These are phyloP conservation scores for Schwanniomyces yamadae DNA, from an alignment of 805 yeast species.

Conservation along the genomic window DNA sequence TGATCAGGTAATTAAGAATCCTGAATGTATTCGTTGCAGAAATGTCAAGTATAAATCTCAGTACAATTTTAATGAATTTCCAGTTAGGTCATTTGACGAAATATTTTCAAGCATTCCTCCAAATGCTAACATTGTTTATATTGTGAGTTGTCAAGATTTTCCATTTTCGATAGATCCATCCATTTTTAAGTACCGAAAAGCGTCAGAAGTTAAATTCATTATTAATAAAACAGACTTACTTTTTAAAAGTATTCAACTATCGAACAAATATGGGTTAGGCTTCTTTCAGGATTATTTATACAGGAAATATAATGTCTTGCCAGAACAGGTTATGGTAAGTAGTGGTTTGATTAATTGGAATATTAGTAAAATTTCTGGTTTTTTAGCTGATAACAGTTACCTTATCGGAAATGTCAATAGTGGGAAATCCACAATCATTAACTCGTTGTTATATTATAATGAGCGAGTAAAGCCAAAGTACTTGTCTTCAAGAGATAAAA, in stretches of 20 bases:
- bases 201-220: constrained; percentile 37
- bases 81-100: constrained; percentile 18
- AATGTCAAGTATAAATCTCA: constrained; percentile 47
- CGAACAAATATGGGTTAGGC: constrained; percentile 23
- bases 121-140: constrained; percentile 52
- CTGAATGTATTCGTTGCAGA: constrained; percentile 55
- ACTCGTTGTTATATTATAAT: constrained; percentile 35
- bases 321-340: constrained; percentile 44
- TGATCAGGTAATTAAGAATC: background rate
- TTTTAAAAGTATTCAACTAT: constrained; percentile 28
- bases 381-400: constrained; percentile 42
- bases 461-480: constrained; percentile 11
- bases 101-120: constrained; percentile 38
- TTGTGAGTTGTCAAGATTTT: constrained; percentile 67
- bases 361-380: constrained; percentile 33
- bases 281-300: constrained; percentile 37
- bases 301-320: constrained; percentile 28
- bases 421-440: constrained; percentile 67
- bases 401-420: constrained; percentile 66
- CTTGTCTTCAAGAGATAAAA: constrained; percentile 9
- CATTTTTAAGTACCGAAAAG: constrained; percentile 32
- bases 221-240: constrained; percentile 47
- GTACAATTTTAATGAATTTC: constrained; percentile 31
- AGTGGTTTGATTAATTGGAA: constrained; percentile 59
- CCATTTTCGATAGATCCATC: constrained; percentile 55